Base-by-base conservation (phyloP, 495 filamentous ascomycete genomes). In the Arthonia radiata region DNA sequence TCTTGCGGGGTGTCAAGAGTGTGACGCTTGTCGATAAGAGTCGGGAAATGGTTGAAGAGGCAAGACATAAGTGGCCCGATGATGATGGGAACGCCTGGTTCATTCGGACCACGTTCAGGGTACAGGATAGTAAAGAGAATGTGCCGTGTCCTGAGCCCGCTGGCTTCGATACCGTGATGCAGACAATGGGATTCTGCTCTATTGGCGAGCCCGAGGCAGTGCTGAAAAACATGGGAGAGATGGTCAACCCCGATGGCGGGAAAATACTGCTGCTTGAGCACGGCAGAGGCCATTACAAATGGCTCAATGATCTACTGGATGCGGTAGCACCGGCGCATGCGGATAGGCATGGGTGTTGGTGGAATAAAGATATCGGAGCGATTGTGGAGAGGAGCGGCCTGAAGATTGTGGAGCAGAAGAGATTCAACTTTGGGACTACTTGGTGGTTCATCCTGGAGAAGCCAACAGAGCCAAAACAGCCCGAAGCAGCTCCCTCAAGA, bases 101-200 rank as follows among this genome's bases (percentile, higher is more conserved):
- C 42, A 64, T 37, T 56, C 56, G 2, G 44, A 39, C 54, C 13
- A 37, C 34, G 2, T 67, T 64, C 25, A 39, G 44, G 8, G 47
- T 41, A 11, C 48, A 57, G 32, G 42, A 43, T 8, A 42, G 43
- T 6, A 21, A 40, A 10, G 38, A 47, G 10, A 41, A 43, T 3
- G 35, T 52, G 16, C 37, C 44, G 17, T 22, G 19, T 13, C 28
- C 37, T 3, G 33, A 44, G 8, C 32, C 31, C 11, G 29, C 15
- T n/a, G 36, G 24, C 37, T 97, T 74, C 47, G 80, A 93, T 49
- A 91, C 77, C 2, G 54, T 93, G 18, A 43, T 97, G 25, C 80
- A 93, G 46, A 89, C 79, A 9, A 90, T 94, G 66, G 82, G 81
- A 1, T 50, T 94, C 4, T 97, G 86, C 52, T 83, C 74, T 26